A percentile compares a stretch with the other conserved stretches of the same genome.
Evolutionary conservation across 306 rosid genomes (phyloP).

Genomic region (Corylus heterophylla): DNA sequence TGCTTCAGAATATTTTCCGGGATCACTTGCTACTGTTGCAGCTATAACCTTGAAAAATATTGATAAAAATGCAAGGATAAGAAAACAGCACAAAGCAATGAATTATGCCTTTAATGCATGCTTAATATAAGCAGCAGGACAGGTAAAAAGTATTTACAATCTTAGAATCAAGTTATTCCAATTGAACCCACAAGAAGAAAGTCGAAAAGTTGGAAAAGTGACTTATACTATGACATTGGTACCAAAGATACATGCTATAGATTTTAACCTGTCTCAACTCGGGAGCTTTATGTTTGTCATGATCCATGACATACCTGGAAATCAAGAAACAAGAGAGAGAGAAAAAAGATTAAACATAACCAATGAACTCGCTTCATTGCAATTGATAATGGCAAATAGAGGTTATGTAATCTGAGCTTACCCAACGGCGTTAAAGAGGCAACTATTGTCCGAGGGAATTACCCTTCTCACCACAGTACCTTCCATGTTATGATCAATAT

Average conservation of each 20-base stretch:
- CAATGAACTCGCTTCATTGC: neutral
- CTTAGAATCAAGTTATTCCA: neutral
- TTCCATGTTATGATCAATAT: slow-evolving; percentile 49
- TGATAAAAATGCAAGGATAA: slow-evolving; percentile 18
- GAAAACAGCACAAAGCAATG: slow-evolving; percentile 6
- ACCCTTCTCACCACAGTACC: slow-evolving; percentile 77
- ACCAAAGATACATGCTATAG: neutral
- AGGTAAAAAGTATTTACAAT: neutral
- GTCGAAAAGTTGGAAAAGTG: neutral
- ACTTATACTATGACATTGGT: neutral
- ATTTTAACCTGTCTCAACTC: slow-evolving; percentile 84
- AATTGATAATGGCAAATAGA: neutral
- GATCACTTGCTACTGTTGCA: slow-evolving; percentile 87
- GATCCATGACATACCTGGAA: slow-evolving; percentile 90
- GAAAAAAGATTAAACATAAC: too few species aligned
- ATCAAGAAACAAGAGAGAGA: slow-evolving; percentile 18
- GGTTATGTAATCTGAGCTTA: slow-evolving; percentile 30
- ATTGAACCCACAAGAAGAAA: neutral
- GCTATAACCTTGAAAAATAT: slow-evolving; percentile 74
- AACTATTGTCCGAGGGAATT: slow-evolving; percentile 87
- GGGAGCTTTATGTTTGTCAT: slow-evolving; percentile 64
- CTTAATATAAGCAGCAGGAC: neutral
- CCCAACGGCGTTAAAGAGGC: slow-evolving; percentile 98
- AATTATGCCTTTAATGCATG: slow-evolving; percentile 9
- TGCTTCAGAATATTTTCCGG: slow-evolving; percentile 74